Base-by-base conservation (phyloP, 2,329 filamentous ascomycete species). In the Neofusicoccum kwambonambiense region DNA sequence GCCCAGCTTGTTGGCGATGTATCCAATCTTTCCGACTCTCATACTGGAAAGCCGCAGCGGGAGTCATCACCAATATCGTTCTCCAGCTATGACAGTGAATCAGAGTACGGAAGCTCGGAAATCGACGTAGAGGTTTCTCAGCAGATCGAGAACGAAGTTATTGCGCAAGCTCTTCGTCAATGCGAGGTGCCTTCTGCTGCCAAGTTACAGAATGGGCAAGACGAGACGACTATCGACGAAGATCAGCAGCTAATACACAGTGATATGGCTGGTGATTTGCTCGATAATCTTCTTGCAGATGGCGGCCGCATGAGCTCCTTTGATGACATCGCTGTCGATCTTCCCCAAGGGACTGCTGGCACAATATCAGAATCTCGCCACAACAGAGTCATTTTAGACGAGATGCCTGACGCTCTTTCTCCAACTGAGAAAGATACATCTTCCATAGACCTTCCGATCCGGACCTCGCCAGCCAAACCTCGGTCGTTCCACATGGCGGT, bases 71-170 rank as follows among this genome's bases (percentile, higher is more conserved):
- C 42, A 11, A 27, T 49, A 13, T 22, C 42, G 12, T 19, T 37
- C n/a, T 49, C 50, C 7, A 49, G n/a, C 15, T 15, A 17, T n/a
- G 51, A 17, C 19, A 41, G 27, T 12, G 62, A 64, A 15, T 35
- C 42, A 15, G 56, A 60, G 5, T 9, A 37, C 4, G 5, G 12
- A 22, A 60, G 42, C 42, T 60, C 56, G 17, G 56, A 47, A 15
- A 60, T 60, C 17, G 34, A 56, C 3, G 62, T 41, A 6, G 50
- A 64, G 8, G 39, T 54, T 13, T 45, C 62, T 9, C 51, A 56
- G 9, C 62, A 64, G 22, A 51, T 64, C 31, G 62, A 52, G n/a
- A 56, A 64, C 17, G 62, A 64, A 27, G 50, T 64, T 34, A 60
- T 60, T 37, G 56, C 56, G 15, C 56, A 60, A 60, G 56, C 56